Evolutionary conservation across 805 yeast genomes (phyloP).

Genomic region (Danielia oregonensis): DNA sequence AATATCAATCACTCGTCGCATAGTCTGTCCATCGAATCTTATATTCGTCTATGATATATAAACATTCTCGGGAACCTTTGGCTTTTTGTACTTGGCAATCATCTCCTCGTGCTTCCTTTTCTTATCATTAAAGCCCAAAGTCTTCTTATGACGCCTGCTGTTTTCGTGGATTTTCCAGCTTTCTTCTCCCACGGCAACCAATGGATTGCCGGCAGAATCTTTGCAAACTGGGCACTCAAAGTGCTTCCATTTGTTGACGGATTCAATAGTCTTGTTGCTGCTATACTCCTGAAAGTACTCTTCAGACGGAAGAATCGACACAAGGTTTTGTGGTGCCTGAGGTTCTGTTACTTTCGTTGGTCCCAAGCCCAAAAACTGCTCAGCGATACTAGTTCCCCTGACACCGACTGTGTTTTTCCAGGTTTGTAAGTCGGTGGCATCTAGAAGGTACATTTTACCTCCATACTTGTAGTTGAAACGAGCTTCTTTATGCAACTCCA

Average conservation of each 20-base stretch:
- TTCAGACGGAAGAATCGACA: conserved; percentile 23
- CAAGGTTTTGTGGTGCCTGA: conserved; percentile 27
- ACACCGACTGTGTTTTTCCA: conserved; percentile 60
- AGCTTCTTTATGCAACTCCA: conserved; percentile 51
- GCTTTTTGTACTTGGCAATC: conserved; percentile 14
- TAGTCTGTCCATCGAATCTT: too few relatives aligned
- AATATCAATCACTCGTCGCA: too few relatives aligned
- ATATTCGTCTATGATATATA: too few relatives aligned
- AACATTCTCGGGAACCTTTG: too few relatives aligned
- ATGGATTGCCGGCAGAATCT: conserved; percentile 48
- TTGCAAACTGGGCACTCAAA: conserved; percentile 63
- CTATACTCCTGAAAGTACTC: conserved; percentile 17
- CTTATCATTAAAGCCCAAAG: conserved; percentile 42
- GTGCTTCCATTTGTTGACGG: conserved; percentile 58
- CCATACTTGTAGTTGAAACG: conserved; percentile 49
- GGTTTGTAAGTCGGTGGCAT: conserved; percentile 65
- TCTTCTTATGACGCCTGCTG: conserved; percentile 67
- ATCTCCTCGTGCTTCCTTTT: conserved; percentile 53
- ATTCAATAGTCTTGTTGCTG: conserved; percentile 38
- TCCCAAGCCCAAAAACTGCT: conserved; percentile 28
- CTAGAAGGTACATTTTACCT: conserved; percentile 62
- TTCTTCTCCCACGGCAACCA: conserved; percentile 69
- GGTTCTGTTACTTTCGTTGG: conserved; percentile 21
- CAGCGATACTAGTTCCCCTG: conserved; percentile 52
- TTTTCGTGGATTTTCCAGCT: conserved; percentile 65